Conservation (phyloP, 2,329 filamentous ascomycete genomes). For the Aureobasidium vineae region DNA sequence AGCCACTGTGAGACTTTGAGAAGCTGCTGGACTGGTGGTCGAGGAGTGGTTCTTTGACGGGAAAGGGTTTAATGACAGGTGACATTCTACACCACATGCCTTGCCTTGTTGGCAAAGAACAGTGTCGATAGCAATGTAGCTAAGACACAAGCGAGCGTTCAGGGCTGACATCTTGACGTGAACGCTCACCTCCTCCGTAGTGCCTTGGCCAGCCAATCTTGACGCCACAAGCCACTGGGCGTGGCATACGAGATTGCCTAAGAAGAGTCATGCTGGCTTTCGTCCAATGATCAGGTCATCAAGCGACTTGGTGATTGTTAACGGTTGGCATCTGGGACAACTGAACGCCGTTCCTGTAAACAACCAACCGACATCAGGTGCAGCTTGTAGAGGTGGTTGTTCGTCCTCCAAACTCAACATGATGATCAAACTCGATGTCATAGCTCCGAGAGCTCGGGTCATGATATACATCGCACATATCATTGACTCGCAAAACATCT, state of each 20-base stretch:
- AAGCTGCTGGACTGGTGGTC: not conserved
- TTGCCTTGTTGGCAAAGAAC: not conserved
- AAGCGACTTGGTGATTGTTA: not conserved
- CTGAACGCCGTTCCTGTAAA: too few species aligned
- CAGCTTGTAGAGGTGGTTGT: not conserved
- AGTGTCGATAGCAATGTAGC: not conserved
- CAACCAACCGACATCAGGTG: not conserved
- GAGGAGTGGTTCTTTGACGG: not conserved
- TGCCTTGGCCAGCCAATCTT: conserved; percentile 20
- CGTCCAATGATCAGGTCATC: not conserved
- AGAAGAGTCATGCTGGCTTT: not conserved
- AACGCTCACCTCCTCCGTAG: conserved; percentile 18
- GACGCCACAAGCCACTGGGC: conserved; percentile 17
- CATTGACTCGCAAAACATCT: not conserved
- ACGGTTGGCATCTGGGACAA: not conserved
- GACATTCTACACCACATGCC: not conserved
- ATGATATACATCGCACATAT: not conserved
- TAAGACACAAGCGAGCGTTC: not conserved
- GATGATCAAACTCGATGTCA: not conserved
- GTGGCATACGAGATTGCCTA: conserved; percentile 9
- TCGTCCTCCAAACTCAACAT: not conserved
- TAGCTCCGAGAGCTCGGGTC: not conserved
- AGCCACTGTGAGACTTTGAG: not conserved
- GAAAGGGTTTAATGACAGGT: not conserved
- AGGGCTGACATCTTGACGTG: conserved; percentile 14